Evolutionary conservation across 108 stramenopile species (phyloP), one percentile per base, ranked within the genome.

Genomic region (Cyclotella baltica): DNA sequence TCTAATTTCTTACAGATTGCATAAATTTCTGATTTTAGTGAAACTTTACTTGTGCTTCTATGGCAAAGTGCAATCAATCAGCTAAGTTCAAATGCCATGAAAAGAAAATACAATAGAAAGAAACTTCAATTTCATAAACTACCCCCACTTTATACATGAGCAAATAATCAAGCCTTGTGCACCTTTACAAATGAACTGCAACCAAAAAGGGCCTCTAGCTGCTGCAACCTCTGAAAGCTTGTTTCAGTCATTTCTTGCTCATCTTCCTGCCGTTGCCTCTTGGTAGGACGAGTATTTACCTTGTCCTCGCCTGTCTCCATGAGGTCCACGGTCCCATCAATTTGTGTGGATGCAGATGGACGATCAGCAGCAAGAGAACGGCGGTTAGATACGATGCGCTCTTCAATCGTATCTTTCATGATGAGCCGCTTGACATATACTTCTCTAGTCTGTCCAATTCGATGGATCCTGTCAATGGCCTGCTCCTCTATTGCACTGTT

Each of bases 371-470:
- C 63, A 19, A 77, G 38, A 3, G 40, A 23, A 15, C 76, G 31
- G 30, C 76, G 73, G 57, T 55, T 51, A 16, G 36, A 16, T 10
- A 59, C 19, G 37, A 80, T 75, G 37, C 73, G 27, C 57, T 75
- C 73, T 36, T 80, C 79, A 30, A 80, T 67, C 18, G 38, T 75
- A 16, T 27, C 62, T 31, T 64, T 38, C 27, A 80, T 69, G 50
- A 77, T 72, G 5, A 77, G 61, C 19, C 76, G 23, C 33, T 77
- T 77, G 20, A 77, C 83, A 18, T 59, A 55, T 11, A 86, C 85
- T 28, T 63, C 29, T 11, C 83, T 62, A 58, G 80, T 86, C 34
- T 88, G 88, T 11, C 88, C 88, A 46, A 88, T 55, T 15, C 88
- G 79, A 61, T 88, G 85, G 30, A 77, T 61, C n/a, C 76, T 35